Percentiles rank a stretch among this genome's conserved stretches.
phyloP scores from a whole-genome alignment of 331 rosid species.

The Malus hybrid region DNA sequence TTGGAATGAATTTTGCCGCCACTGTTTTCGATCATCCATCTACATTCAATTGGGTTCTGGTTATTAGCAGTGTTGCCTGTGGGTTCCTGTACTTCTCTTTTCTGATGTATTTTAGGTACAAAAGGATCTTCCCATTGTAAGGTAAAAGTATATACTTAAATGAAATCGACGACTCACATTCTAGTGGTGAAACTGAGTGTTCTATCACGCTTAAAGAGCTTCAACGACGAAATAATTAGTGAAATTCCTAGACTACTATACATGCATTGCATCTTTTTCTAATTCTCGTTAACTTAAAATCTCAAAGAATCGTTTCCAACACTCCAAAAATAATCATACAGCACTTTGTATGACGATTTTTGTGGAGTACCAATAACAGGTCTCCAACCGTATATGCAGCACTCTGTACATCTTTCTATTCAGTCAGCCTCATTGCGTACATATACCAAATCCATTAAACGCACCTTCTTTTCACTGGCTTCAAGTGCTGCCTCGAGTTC shows the following conservation, averaged over 20 bases:
- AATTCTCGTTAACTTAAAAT: no score
- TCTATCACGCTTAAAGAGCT: no score
- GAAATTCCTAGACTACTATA: no score
- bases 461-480: not conserved
- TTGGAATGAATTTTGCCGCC: slow-evolving; percentile 74
- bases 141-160: not conserved
- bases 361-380: no score
- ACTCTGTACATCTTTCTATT: not conserved
- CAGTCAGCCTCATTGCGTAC: not conserved
- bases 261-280: no score
- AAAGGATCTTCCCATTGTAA: slow-evolving; percentile 58
- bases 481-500: slow-evolving; percentile 12
- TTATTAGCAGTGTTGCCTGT: slow-evolving; percentile 46
- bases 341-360: no score
- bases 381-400: no score
- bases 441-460: not conserved
- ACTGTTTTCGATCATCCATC: slow-evolving; percentile 46
- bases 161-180: not conserved
- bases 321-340: no score
- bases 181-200: no score
- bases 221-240: no score
- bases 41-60: slow-evolving; percentile 57
- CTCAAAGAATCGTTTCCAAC: no score
- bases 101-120: slow-evolving; percentile 58
- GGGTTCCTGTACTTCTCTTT: slow-evolving; percentile 43